phyloP scores from a whole-genome alignment of 352 stramenopile species.

The Phytophthora ohioensis region DNA sequence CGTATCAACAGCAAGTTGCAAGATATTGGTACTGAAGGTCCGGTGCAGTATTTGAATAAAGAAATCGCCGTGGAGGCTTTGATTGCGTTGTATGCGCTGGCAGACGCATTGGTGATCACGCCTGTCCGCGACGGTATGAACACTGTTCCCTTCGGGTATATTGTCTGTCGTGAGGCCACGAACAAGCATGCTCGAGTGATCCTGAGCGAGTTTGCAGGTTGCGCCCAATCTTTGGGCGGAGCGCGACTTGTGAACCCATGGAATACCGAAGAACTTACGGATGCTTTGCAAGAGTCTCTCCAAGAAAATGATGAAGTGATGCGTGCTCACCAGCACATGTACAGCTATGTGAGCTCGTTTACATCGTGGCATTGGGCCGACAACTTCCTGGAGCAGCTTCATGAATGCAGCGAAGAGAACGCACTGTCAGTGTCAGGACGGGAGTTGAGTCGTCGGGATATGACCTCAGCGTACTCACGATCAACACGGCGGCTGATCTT shows the following conservation, averaged over 20 bases:
- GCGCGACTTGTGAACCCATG: conserved; percentile 90
- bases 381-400: conserved; percentile 83
- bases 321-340: conserved; percentile 84
- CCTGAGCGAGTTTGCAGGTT: conserved; percentile 92
- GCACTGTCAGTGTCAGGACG: conserved; percentile 68
- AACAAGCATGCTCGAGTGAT: conserved; percentile 84
- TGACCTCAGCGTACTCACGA: conserved; percentile 84
- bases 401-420: conserved; percentile 84
- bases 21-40: conserved; percentile 85
- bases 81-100: conserved; percentile 89
- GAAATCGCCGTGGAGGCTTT: conserved; percentile 87
- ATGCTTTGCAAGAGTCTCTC: conserved; percentile 60
- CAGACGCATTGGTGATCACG: conserved; percentile 86
- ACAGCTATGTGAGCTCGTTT: conserved; percentile 84
- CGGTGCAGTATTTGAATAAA: conserved; percentile 94
- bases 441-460: conserved; percentile 84
- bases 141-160: conserved; percentile 91
- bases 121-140: conserved; percentile 93
- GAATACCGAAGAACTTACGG: conserved; percentile 82
- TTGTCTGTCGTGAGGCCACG: conserved; percentile 84
- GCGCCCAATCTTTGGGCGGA: conserved; percentile 86
- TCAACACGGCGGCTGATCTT: conserved; percentile 81
- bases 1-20: conserved; percentile 94
- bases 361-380: conserved; percentile 80
- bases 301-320: conserved; percentile 75